Evolutionary conservation across 306 rosid genomes (phyloP), one percentile per base, ranked within the genome.

Genomic region (Prinsepia uniflora): DNA sequence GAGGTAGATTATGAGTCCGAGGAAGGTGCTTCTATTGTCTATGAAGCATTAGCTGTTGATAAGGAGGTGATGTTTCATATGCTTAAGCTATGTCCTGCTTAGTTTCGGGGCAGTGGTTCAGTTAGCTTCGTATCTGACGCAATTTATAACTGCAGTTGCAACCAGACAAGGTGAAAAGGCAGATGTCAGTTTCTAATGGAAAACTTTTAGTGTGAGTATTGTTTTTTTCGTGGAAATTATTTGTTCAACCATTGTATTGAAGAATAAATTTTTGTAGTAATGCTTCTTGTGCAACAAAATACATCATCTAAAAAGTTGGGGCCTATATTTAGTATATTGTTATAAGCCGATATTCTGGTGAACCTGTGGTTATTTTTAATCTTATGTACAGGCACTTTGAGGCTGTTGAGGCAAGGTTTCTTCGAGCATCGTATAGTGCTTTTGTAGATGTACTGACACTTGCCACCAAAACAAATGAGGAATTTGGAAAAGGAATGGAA

Each of bases 371-470:
- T 6, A 20, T 73, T 60, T 67, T 70, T 54, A 11, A 36, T 72
- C 68, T 72, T 43, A 5, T 36, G 61, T 5, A 63, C 83, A 94
- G 96, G 82, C 92, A 87, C 78, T 89, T 91, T 62, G 96, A 87
- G 84, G 99, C 97, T 36, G 84, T 61, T 67, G 96, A 94, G 75
- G 92, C 99, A 13, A 91, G 97, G 80, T 91, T 89, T 91, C 96
- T 89, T 65, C 87, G 97, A 42, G 92, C 97, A 81, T 91, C 96
- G 1, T 87, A 76, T 44, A 89, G 96, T 82, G 86, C 97, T 68
- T 91, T 91, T 70, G 80, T 91, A 3, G 97, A 89, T 63, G 89
- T 82, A 44, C 84, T 89, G 74, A 83, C 83, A 50, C 90, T 94
- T 8, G 95, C 97, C 67, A 86, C 91, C 2, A 86, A 91, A 80